These are phyloP conservation scores for Globisporangium yorkense DNA, from an alignment of 352 stramenopile genomes.

Conservation along the genomic window DNA sequence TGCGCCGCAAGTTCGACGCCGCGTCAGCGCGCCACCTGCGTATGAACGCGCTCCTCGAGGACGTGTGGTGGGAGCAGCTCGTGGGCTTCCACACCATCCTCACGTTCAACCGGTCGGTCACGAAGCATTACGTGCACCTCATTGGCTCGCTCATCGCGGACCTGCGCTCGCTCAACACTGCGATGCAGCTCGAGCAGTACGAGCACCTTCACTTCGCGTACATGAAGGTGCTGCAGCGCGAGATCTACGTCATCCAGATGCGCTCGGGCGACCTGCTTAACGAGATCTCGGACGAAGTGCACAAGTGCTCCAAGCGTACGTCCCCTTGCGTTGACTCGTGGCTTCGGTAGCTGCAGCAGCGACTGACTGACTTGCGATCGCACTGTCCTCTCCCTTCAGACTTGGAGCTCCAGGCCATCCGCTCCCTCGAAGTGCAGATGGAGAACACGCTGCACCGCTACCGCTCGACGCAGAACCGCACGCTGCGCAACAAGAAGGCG, in stretches of 20 bases:
- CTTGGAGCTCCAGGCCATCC: conserved; percentile 41
- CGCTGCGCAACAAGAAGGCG: conserved; percentile 44
- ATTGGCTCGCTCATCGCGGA: conserved; percentile 61
- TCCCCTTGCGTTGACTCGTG: conserved; percentile 1
- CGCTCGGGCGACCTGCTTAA: conserved; percentile 54
- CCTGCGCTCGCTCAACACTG: conserved; percentile 61
- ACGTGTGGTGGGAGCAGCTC: conserved; percentile 82
- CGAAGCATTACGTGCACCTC: conserved; percentile 61
- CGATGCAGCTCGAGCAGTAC: conserved; percentile 80
- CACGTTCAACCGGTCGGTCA: conserved; percentile 66
- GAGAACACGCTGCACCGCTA: conserved; percentile 61
- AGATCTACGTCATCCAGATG: conserved; percentile 79
- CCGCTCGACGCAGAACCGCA: conserved; percentile 46
- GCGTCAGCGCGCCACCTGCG: conserved; percentile 37
- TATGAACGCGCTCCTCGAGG: conserved; percentile 54
- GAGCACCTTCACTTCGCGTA: conserved; percentile 62
- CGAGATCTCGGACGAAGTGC: conserved; percentile 61
- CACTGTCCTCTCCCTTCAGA: conserved; percentile 16
- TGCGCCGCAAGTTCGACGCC: conserved; percentile 66
- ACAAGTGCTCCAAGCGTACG: conserved; percentile 41
- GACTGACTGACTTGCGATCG: neutral
- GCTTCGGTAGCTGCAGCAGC: neutral
- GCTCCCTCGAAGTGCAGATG: conserved; percentile 56
- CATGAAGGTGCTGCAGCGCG: conserved; percentile 74
- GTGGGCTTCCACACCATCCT: conserved; percentile 60